Percentiles rank a stretch among this genome's conserved stretches.
phyloP scores from a whole-genome alignment of 306 rosid species.

The Luffa acutangula region DNA sequence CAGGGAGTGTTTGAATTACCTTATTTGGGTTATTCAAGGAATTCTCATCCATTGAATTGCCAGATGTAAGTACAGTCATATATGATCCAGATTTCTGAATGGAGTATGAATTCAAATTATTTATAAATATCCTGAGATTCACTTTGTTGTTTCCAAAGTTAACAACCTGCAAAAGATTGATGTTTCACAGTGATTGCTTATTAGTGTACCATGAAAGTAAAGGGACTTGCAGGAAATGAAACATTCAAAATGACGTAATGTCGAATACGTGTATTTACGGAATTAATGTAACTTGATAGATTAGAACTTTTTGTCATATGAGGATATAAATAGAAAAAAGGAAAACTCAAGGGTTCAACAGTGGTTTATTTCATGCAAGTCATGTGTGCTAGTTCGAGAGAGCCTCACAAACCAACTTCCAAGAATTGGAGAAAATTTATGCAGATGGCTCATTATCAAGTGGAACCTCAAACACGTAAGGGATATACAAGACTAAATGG shows the following conservation, averaged over 20 bases:
- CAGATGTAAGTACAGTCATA: conserved; percentile 56
- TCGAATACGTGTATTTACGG: not conserved
- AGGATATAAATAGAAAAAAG: not conserved
- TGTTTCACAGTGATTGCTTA: not conserved
- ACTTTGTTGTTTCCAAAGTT: conserved; percentile 53
- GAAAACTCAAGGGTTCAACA: not conserved
- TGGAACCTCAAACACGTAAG: not conserved
- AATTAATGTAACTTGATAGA: not conserved
- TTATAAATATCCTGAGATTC: conserved; percentile 35
- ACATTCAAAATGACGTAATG: not conserved
- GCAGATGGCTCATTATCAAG: not conserved
- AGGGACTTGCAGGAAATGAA: not conserved
- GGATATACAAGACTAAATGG: not conserved
- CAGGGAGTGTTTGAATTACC: conserved; percentile 28
- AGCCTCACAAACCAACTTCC: not conserved
- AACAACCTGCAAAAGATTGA: conserved; percentile 44
- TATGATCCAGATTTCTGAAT: conserved; percentile 33
- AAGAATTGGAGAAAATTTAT: not conserved
- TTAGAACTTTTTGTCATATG: not conserved
- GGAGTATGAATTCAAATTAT: conserved; percentile 39
- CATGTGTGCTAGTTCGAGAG: not conserved
- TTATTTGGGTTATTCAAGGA: conserved; percentile 61
- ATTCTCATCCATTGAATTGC: conserved; percentile 69
- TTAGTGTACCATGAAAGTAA: not conserved
- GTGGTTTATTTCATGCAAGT: not conserved